phyloP scores from a whole-genome alignment of 768 basidiomycete species.

The Mycena rosella region DNA sequence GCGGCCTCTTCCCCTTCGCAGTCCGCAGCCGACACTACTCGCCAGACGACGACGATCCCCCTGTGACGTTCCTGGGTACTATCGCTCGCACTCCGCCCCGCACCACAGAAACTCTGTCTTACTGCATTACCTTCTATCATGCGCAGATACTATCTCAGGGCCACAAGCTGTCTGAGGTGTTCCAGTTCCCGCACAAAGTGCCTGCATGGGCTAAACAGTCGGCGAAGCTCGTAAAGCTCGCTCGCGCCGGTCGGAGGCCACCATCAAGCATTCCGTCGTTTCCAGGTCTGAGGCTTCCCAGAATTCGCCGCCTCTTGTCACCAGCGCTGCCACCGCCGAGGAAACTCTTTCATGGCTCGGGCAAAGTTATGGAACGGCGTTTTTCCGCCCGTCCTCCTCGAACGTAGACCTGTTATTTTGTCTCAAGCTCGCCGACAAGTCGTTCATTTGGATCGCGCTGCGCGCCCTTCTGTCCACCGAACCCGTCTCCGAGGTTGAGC shows the following conservation, averaged over 20 bases:
- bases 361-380: background rate
- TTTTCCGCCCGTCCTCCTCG: background rate
- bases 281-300: too few relatives aligned
- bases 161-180: background rate
- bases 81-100: background rate
- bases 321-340: background rate
- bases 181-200: conserved; percentile 12
- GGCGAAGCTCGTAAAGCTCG: conserved; percentile 10
- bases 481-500: background rate
- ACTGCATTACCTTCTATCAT: conserved; percentile 8
- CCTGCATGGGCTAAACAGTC: conserved; percentile 22
- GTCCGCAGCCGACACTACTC: background rate
- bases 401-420: background rate
- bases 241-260: too few relatives aligned
- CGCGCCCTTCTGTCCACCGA: background rate
- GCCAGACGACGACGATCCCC: conserved; percentile 2
- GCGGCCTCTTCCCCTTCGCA: background rate
- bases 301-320: background rate
- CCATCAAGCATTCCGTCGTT: background rate
- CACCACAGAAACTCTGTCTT: background rate
- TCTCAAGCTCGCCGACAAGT: background rate
- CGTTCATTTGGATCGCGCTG: background rate
- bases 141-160: background rate
- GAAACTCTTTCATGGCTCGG: background rate
- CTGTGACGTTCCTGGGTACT: conserved; percentile 2